Percentiles rank a stretch among this genome's conserved stretches.
Evolutionary conservation across 805 yeast genomes (phyloP).

Genomic region (Candida germanica): DNA sequence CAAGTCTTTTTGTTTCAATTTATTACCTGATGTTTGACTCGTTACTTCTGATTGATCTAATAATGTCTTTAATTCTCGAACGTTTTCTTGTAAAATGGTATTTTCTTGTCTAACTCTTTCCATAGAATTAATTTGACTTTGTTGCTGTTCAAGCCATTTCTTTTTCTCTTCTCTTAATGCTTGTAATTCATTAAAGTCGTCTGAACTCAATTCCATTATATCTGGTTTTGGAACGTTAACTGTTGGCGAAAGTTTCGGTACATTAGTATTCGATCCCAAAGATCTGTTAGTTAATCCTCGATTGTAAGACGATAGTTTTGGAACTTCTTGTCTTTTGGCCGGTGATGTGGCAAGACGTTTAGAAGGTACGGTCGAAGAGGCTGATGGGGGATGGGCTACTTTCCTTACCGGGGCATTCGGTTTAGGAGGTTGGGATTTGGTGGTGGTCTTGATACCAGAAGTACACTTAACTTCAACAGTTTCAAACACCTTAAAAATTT

Average conservation of each 20-base stretch:
- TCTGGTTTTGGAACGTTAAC: not conserved
- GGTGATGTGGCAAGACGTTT: constrained; percentile 75
- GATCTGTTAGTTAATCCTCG: constrained; percentile 45
- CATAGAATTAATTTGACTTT: constrained; percentile 21
- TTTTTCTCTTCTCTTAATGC: constrained; percentile 53
- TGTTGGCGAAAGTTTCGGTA: constrained; percentile 9
- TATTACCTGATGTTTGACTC: constrained; percentile 39
- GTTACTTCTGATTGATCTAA: constrained; percentile 35
- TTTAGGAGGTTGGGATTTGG: not conserved
- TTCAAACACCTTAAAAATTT: constrained; percentile 59
- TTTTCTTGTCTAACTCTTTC: constrained; percentile 21
- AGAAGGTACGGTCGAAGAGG: constrained; percentile 47
- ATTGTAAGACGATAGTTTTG: constrained; percentile 28
- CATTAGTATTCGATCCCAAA: constrained; percentile 16
- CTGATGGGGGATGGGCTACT: constrained; percentile 3
- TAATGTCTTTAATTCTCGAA: constrained; percentile 21
- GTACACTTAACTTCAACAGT: constrained; percentile 47
- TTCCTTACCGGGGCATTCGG: constrained; percentile 3
- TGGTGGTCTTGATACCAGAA: not conserved
- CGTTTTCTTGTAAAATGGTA: constrained; percentile 22
- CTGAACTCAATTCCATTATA: constrained; percentile 11
- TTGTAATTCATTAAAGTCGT: constrained; percentile 47
- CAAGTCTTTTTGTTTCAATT: constrained; percentile 66
- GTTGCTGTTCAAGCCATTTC: constrained; percentile 31
- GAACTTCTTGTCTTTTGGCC: constrained; percentile 41